Base-by-base conservation (phyloP, 257 asterid genomes). In the Ehretia macrophylla region DNA sequence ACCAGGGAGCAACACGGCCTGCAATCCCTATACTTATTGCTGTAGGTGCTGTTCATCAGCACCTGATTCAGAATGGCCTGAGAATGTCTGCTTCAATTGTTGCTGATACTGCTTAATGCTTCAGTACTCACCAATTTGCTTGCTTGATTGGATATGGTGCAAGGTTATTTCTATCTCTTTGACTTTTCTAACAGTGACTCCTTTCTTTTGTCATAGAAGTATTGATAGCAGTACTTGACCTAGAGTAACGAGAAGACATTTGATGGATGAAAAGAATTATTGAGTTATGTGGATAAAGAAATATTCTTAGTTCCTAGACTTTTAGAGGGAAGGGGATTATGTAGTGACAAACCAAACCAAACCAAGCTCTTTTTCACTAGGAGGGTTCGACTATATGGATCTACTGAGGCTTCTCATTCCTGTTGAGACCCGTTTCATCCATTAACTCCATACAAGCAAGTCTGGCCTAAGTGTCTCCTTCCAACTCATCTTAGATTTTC, bases 71-170 rank as follows among this genome's bases (percentile, higher is more conserved):
- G 79, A 93, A 86, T 71, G 99, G 99, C 60, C 77, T 93, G 64
- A 75, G 99, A 62, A 85, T 93, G 94, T 93, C 92, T 73, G 95
- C 99, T 71, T 93, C 99, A 68, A 93, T 93, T 70, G 74, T 93
- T 72, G 99, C 95, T 66, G 97, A 93, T 74, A 93, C 99, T 11
- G 99, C 99, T 70, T 96, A 93, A 80, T 93, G 97, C 93, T 93
- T 93, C 82, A 93, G 99, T 60, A 93, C 99, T 67, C 99, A 93
- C 79, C 99, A 93, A 57, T 93, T 93, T 77, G 99, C 99, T 68
- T 93, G 97, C 75, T 81, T 93, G 82, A 89, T 93, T 37, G 99
- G 99, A 78, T 93, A 85, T 81, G 99, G 99, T 49, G 99, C 99
- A 67, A 93, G 99, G 99, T 92, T 52, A 78, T 54, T 72, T 66